phyloP scores from a whole-genome alignment of 179 eudicot species.

The Drosera spatulata region DNA sequence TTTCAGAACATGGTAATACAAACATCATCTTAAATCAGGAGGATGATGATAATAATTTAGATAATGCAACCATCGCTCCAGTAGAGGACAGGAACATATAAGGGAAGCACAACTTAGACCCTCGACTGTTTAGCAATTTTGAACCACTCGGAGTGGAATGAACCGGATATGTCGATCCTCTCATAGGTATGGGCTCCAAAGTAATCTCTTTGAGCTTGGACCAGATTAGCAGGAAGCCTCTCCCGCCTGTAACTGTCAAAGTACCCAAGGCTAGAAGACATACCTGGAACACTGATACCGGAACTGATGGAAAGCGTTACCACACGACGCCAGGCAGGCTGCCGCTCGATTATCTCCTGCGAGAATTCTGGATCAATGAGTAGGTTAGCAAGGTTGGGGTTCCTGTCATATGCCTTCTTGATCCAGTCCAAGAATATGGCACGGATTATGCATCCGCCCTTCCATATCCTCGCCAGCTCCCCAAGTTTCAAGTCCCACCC shows the following conservation, averaged over 20 bases:
- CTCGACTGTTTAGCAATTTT: slow-evolving; percentile 67
- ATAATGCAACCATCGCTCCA: too few species aligned
- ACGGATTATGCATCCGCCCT: slow-evolving; percentile 88
- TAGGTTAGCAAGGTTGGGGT: slow-evolving; percentile 67
- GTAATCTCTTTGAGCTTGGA: slow-evolving; percentile 92
- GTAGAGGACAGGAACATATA: not conserved
- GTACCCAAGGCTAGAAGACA: slow-evolving; percentile 90
- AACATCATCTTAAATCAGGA: too few species aligned
- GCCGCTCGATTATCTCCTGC: slow-evolving; percentile 66
- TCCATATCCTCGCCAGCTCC: slow-evolving; percentile 92
- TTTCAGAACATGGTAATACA: too few species aligned
- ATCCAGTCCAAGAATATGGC: slow-evolving; percentile 89
- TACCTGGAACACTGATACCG: slow-evolving; percentile 85
- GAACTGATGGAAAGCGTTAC: slow-evolving; percentile 68
- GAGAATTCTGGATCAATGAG: slow-evolving; percentile 83
- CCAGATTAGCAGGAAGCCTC: slow-evolving; percentile 74
- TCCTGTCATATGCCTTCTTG: slow-evolving; percentile 84
- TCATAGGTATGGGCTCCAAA: slow-evolving; percentile 97
- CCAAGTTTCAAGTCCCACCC: slow-evolving; percentile 81
- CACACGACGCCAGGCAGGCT: slow-evolving; percentile 80
- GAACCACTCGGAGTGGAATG: slow-evolving; percentile 97
- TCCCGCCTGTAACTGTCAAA: slow-evolving; percentile 86
- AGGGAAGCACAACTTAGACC: slow-evolving; percentile 24
- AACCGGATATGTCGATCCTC: slow-evolving; percentile 69
- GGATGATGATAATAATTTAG: too few species aligned